These are phyloP conservation scores for Cytospora schulzeri DNA, from an alignment of 2,329 filamentous ascomycete genomes.

Conservation along the genomic window DNA sequence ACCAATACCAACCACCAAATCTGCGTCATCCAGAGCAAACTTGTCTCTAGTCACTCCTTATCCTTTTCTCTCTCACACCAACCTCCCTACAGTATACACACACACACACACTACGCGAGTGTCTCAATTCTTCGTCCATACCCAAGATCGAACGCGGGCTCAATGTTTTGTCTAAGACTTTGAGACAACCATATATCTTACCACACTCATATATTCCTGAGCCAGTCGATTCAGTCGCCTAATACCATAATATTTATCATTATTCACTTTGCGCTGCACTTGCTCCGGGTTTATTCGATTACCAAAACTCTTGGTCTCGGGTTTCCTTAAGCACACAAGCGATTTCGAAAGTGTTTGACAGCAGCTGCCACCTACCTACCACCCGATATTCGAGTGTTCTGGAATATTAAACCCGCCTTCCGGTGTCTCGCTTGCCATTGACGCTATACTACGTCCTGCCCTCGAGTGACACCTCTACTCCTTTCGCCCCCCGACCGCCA, in stretches of 20 bases:
- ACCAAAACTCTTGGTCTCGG: background rate
- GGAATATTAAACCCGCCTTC: background rate
- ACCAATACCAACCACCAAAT: background rate
- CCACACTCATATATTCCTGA: constrained; percentile 9
- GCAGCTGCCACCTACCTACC: background rate
- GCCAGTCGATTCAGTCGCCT: constrained; percentile 30
- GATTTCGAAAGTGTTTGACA: background rate
- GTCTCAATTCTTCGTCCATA: constrained; percentile 22
- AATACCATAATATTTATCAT: constrained; percentile 30
- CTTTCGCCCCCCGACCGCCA: background rate
- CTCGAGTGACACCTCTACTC: background rate
- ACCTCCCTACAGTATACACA: background rate
- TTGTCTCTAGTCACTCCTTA: background rate
- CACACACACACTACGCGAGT: constrained; percentile 15
- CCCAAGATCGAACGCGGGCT: constrained; percentile 11
- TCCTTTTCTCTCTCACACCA: background rate
- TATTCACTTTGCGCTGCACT: background rate
- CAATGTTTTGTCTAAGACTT: constrained; percentile 25
- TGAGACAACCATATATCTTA: constrained; percentile 18
- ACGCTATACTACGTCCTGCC: background rate
- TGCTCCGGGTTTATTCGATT: background rate
- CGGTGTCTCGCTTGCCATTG: background rate
- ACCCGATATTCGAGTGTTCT: background rate
- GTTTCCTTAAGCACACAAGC: background rate
- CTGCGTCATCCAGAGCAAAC: background rate